Base-by-base conservation (phyloP, 1,284 basidiomycete species). In the Ganoderma multipileum region DNA sequence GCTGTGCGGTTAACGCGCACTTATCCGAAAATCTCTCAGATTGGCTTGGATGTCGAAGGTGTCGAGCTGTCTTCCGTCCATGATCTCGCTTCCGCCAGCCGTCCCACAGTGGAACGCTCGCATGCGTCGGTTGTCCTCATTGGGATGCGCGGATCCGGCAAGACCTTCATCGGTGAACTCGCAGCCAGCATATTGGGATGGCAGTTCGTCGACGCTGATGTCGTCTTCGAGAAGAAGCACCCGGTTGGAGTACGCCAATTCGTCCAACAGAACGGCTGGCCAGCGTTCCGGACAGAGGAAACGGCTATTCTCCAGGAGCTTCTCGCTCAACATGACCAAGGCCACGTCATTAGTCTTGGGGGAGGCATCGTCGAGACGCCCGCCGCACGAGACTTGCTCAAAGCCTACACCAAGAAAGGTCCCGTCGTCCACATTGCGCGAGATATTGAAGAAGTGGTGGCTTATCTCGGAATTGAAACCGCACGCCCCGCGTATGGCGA, bases 101-200 rank as follows among this genome's bases (percentile, higher is more conserved):
- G 81, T 52, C 77, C 80, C 52, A 73, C 74, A 5, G 72, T 79
- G 20, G 83, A 82, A 18, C 79, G 83, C 54, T 72, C 85, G 2
- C 80, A 86, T 30, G 88, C 92, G 0, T 94, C 94, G 11, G 89
- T 97, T 71, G 82, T 99, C 68, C 83, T 98, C 73, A 93, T 97
- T 67, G 97, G 97, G 50, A 99, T 99, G 97, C 93, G 97, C 42
- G 97, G 97, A 6, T 95, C 95, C 0, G 97, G 98, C 66, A 99
- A 99, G 85, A 95, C 95, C 1, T 93, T 92, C 81, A 87, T 99
- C 69, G 96, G 97, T 26, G 84, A 87, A 64, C 84, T 95, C 44
- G 95, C 94, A 8, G 92, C 95, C 1, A 82, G 86, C 16, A 84
- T 90, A 0, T 87, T 99, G 7, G 87, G 85, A 1, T 94, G 96